A percentile compares a stretch with the other conserved stretches of the same genome.
Evolutionary conservation across 2,329 filamentous ascomycete species (phyloP).

Genomic region (Neofusicoccum cordaticola): DNA sequence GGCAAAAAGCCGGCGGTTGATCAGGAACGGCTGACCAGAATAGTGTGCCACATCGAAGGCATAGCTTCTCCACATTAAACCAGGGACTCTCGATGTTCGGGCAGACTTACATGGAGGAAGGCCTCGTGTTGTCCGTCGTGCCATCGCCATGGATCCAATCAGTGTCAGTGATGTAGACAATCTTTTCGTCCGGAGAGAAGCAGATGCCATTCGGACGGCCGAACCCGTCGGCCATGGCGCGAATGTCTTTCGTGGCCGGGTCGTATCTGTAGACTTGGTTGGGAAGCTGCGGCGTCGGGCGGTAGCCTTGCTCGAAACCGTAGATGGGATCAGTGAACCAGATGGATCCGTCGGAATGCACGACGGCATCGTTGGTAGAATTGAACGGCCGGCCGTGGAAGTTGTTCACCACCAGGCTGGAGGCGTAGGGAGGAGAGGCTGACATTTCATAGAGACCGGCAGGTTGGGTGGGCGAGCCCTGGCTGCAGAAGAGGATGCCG

Average conservation of each 20-base stretch:
- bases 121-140: conserved; percentile 19
- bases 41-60: conserved; percentile 42
- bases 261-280: conserved; percentile 40
- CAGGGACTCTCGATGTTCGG: not conserved
- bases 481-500: conserved; percentile 33
- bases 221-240: conserved; percentile 39
- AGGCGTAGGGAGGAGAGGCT: conserved; percentile 21
- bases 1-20: conserved; percentile 53
- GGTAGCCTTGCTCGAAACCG: conserved; percentile 25
- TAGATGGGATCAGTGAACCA: conserved; percentile 47
- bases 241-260: conserved; percentile 32
- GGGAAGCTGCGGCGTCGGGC: conserved; percentile 25
- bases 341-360: conserved; percentile 40
- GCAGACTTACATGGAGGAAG: conserved; percentile 5
- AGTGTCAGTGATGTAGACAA: conserved; percentile 44
- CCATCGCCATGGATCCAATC: conserved; percentile 14
- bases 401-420: conserved; percentile 38
- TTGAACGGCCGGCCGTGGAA: conserved; percentile 46
- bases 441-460: conserved; percentile 33
- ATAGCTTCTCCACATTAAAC: conserved; percentile 30
- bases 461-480: conserved; percentile 29
- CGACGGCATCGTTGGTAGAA: conserved; percentile 38
- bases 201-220: conserved; percentile 44
- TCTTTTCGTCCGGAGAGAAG: conserved; percentile 39
- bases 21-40: conserved; percentile 27